Evolutionary conservation across 1,139 yeast species (phyloP).

Genomic region (Suhomyces maxii): DNA sequence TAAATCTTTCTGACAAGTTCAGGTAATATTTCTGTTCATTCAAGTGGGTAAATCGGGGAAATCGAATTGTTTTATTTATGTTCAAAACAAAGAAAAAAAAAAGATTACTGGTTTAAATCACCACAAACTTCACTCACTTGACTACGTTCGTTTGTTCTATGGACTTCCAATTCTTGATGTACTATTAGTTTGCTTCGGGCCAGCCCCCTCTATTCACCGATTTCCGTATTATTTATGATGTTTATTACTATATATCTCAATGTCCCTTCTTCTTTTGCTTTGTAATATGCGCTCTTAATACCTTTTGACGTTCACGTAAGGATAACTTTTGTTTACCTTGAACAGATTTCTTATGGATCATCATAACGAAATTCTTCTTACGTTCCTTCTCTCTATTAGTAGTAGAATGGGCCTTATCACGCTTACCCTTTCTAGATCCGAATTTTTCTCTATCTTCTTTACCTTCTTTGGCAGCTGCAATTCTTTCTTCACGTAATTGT

Average conservation of each 20-base stretch:
- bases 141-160: neutral
- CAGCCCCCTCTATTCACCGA: constrained; percentile 3
- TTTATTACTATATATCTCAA: constrained; percentile 19
- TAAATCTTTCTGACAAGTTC: too few relatives aligned
- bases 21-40: too few relatives aligned
- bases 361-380: constrained; percentile 98
- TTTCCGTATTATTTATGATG: constrained; percentile 6
- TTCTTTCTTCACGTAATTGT: constrained; percentile 84
- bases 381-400: constrained; percentile 95
- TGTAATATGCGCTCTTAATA: constrained; percentile 78
- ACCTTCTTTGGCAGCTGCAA: constrained; percentile 86
- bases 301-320: constrained; percentile 85
- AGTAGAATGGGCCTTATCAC: constrained; percentile 80
- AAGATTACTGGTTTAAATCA: too few relatives aligned
- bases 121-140: too few relatives aligned
- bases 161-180: constrained; percentile 3
- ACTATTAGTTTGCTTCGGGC: constrained; percentile 8
- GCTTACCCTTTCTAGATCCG: constrained; percentile 83
- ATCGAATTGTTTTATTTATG: too few relatives aligned
- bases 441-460: constrained; percentile 89
- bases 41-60: too few relatives aligned
- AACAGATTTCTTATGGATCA: constrained; percentile 91
- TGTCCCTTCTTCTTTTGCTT: constrained; percentile 87
- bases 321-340: constrained; percentile 93
- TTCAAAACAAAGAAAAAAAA: too few relatives aligned